These are phyloP conservation scores for Pinus albicaulis DNA, from an alignment of 75 land plant species.

Conservation along the genomic window DNA sequence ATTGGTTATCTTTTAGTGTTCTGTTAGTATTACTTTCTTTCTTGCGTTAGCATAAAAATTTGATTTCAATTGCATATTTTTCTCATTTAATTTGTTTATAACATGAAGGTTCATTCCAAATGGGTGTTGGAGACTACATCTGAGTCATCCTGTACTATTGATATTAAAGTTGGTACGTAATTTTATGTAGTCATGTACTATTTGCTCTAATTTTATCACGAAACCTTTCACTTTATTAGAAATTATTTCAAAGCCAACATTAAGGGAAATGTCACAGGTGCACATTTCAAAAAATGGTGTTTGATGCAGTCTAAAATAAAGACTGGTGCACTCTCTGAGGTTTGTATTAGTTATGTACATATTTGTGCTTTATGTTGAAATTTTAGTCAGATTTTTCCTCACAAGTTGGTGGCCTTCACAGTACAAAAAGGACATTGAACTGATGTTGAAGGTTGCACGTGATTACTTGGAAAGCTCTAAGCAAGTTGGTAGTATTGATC, in stretches of 20 bases:
- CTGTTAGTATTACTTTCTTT: neutral
- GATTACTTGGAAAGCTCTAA: slow-evolving; percentile 30
- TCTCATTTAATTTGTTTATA: slow-evolving; percentile 12
- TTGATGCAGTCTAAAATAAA: slow-evolving; percentile 90
- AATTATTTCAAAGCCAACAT: neutral
- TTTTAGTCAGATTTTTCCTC: neutral
- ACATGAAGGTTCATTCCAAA: slow-evolving; percentile 69
- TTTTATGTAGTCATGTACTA: neutral
- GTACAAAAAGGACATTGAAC: slow-evolving; percentile 75
- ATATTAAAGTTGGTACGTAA: slow-evolving; percentile 80
- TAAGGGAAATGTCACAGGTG: slow-evolving; percentile 47
- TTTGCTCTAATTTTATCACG: neutral
- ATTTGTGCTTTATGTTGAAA: neutral
- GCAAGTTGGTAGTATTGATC: neutral
- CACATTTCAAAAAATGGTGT: slow-evolving; percentile 97
- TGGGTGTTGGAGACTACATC: slow-evolving; percentile 67
- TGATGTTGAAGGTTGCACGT: slow-evolving; percentile 62
- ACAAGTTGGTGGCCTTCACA: slow-evolving; percentile 18
- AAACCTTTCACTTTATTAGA: neutral
- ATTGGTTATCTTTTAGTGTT: neutral
- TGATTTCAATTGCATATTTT: neutral
- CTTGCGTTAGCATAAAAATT: neutral
- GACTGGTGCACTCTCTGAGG: slow-evolving; percentile 84
- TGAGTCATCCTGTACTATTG: slow-evolving; percentile 47
- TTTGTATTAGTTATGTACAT: slow-evolving; percentile 14